Evolutionary conservation across 345 rosid species (phyloP), one percentile per base, ranked within the genome.

Genomic region (Jatropha curcas): DNA sequence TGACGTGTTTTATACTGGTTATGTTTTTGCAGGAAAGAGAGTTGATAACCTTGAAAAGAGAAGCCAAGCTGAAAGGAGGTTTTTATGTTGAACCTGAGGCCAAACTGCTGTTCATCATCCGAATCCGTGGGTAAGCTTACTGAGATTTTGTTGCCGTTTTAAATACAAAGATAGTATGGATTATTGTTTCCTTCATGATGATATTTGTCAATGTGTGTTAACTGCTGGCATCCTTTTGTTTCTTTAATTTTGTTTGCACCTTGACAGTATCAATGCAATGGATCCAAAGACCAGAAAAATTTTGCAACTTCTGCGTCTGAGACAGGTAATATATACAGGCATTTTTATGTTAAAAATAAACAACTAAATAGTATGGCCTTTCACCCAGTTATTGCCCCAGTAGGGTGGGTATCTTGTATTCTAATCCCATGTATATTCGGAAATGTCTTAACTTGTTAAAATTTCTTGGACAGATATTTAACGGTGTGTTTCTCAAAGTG

Each of bases 81-180:
- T 93, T 91, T 73, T 93, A 93, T 81, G 98, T 91, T n/a, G 86
- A 87, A 37, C 97, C 98, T 19, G 96, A 93, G 76, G 91, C 97
- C n/a, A 93, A 89, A 82, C 91, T 89, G 1, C 45, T 93, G 80
- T 93, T 89, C 68, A 88, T 91, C 63, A 65, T 91, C 73, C 87
- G 98, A 63, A 93, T 91, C 41, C 92, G 71, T n/a, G 71, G 71
- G 71, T 67, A 33, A 10, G 71, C 39, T 2, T 31, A 2, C 4
- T 67, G 4, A 48, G 20, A 16, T 14, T 1, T 2, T 46, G 1
- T 46, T 46, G 3, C 3, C 20, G 3, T 46, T 46, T 12, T 3
- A 3, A 48, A 48, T n/a, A 17, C 20, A 14, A 3, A 41, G 45
- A 41, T n/a, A 41, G 4, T 48, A 17, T 48, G 53, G 53, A 48